Evolutionary conservation across 139 green algal species (phyloP), one percentile per base, ranked within the genome.

Genomic region (Edaphochlamys debaryana): DNA sequence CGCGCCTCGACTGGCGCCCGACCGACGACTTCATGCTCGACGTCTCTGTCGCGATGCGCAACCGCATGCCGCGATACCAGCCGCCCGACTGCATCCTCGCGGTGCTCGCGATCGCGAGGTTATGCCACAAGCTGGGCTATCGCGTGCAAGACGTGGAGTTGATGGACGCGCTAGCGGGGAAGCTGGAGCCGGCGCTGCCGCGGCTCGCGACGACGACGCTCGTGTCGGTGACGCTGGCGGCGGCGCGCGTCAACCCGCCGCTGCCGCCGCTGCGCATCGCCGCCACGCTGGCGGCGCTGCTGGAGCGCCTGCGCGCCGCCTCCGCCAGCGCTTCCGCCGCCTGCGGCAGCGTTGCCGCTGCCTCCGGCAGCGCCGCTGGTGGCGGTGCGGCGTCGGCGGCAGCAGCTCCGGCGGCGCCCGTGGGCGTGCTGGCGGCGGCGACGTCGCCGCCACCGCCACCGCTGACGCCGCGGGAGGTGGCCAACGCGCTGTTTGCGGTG

Each of bases 401-500:
- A 34, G 64, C 19, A 27, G 34, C 25, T 27, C 25, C 8, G 19
- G 64, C 34, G 5, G 66, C 8, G 66, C 1, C 15, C 9, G 36
- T 9, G 0, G 54, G 6, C 62, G 52, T 54, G 38, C 7, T 19
- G 30, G 29, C 25, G 29, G 29, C 52, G 40, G 23, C 52, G 36
- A 36, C 30, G 38, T 25, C 72, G 36, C 22, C 40, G 29, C 29
- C 74, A 3, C 3, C 22, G 15, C 75, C 62, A 41, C 60, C 40
- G 41, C 75, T 81, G 40, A 81, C 58, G 6, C 15, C 60, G 30
- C 75, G 75, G 36, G 36, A 81, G 62, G 63, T 58, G 38, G 75
- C 30, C 60, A 81, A 81, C 32, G 75, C 75, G 9, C n/a, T 81
- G 22, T 81, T 63, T 58, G 75, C 75, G 56, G 60, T 81, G 20